These are phyloP conservation scores for Saccharomyces kudriavzevii DNA, from an alignment of 805 yeast genomes.

Conservation along the genomic window DNA sequence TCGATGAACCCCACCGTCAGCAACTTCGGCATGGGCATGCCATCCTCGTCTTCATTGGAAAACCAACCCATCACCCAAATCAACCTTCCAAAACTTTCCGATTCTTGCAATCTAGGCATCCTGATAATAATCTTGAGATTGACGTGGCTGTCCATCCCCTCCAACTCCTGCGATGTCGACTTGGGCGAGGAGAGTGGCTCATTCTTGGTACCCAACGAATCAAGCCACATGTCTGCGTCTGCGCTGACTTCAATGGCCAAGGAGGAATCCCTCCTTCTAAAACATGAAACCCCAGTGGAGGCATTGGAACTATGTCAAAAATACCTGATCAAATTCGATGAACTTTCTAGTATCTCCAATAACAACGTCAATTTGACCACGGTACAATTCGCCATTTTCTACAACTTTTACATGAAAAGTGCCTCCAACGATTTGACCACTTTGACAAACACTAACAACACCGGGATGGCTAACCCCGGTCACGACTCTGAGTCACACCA, in stretches of 20 bases:
- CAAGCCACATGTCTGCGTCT: conserved; percentile 1
- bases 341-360: conserved; percentile 28
- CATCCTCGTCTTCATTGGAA: conserved; percentile 4
- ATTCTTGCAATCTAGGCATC: conserved; percentile 42
- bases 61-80: conserved; percentile 13
- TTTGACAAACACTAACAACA: conserved; percentile 6
- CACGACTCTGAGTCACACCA: conserved; percentile 52
- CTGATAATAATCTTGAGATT: conserved; percentile 44
- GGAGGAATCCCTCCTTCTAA: conserved; percentile 24
- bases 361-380: conserved; percentile 31
- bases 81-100: conserved; percentile 28
- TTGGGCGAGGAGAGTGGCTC: conserved; percentile 15
- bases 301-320: conserved; percentile 23
- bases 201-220: conserved; percentile 4
- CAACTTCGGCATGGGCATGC: background rate
- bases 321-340: conserved; percentile 28
- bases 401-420: conserved; percentile 46
- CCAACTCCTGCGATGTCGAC: conserved; percentile 30
- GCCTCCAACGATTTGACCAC: conserved; percentile 42
- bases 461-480: conserved; percentile 10
- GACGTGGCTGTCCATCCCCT: conserved; percentile 49
- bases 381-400: conserved; percentile 52
- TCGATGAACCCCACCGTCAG: conserved; percentile 13
- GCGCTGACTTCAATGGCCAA: conserved; percentile 20
- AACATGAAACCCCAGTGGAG: conserved; percentile 26